Percentiles rank a stretch among this genome's conserved stretches.
Evolutionary conservation across 148 eudicot species (phyloP).

Genomic region (Diospyros kaki): DNA sequence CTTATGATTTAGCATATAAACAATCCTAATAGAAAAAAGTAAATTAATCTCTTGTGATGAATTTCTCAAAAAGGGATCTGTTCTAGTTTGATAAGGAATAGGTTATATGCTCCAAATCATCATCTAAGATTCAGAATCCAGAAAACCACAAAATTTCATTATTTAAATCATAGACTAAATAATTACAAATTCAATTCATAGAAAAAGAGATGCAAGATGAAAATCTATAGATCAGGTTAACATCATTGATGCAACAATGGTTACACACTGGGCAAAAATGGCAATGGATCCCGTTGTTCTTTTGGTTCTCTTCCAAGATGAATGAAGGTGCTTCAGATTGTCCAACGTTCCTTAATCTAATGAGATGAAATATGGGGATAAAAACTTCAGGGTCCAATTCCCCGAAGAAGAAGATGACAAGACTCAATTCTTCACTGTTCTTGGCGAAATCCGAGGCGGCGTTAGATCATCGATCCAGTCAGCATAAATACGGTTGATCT

Average conservation of each 20-base stretch:
- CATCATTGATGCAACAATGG: background rate
- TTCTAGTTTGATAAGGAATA: no score
- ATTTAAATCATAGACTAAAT: background rate
- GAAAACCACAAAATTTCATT: background rate
- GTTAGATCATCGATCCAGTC: constrained; percentile 72
- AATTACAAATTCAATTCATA: background rate
- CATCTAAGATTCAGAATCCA: no score
- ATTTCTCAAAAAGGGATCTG: no score
- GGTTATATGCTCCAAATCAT: no score
- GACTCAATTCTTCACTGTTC: constrained; percentile 18
- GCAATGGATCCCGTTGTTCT: no score
- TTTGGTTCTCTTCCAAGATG: no score
- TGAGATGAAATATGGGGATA: background rate
- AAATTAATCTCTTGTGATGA: no score
- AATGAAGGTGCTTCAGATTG: no score
- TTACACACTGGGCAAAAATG: no score
- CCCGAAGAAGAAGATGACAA: background rate
- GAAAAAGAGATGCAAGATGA: background rate
- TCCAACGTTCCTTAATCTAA: no score
- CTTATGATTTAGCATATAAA: no score
- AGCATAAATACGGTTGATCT: constrained; percentile 68
- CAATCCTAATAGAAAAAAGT: no score
- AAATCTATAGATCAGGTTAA: background rate
- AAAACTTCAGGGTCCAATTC: constrained; percentile 4
- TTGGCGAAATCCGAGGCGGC: constrained; percentile 35